These are phyloP conservation scores for Schizothecium vesticola DNA, from an alignment of 495 filamentous ascomycete species.

Conservation along the genomic window DNA sequence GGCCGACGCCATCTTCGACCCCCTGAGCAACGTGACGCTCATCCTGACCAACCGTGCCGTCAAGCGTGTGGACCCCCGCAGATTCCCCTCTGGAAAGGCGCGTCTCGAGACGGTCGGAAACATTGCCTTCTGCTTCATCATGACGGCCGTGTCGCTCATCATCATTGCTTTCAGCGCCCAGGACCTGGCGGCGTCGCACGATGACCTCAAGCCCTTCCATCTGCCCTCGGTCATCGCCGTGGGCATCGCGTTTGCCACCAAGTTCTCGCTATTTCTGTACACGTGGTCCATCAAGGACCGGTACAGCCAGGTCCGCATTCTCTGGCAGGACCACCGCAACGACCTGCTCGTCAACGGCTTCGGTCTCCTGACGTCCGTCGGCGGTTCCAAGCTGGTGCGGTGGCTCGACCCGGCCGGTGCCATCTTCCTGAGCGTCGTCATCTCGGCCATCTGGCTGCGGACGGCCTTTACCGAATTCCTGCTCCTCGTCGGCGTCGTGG, in stretches of 20 bases:
- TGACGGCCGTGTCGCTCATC: constrained; percentile 86
- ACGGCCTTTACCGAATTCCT: constrained; percentile 89
- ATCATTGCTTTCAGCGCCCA: constrained; percentile 80
- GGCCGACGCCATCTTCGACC: constrained; percentile 96
- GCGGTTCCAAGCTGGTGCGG: constrained; percentile 82
- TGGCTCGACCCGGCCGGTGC: constrained; percentile 95
- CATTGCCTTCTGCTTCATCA: constrained; percentile 95
- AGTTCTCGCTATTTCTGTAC: constrained; percentile 79
- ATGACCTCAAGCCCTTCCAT: constrained; percentile 60
- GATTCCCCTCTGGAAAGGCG: constrained; percentile 90
- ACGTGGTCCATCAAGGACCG: constrained; percentile 86
- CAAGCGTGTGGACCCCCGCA: constrained; percentile 76
- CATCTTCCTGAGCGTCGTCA: constrained; percentile 71
- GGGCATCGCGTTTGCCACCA: constrained; percentile 76
- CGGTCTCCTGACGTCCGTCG: constrained; percentile 82
- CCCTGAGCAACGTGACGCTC: constrained; percentile 81
- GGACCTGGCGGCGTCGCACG: constrained; percentile 52
- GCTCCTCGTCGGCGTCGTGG: constrained; percentile 82
- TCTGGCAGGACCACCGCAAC: constrained; percentile 90
- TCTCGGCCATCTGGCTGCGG: constrained; percentile 71
- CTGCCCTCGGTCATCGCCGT: constrained; percentile 85
- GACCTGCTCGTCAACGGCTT: constrained; percentile 87
- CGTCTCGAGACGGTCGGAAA: constrained; percentile 95
- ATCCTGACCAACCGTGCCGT: constrained; percentile 86
- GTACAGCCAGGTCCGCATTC: constrained; percentile 81